Evolutionary conservation across 1,284 basidiomycete genomes (phyloP).

Genomic region (Pseudozyma sp.): DNA sequence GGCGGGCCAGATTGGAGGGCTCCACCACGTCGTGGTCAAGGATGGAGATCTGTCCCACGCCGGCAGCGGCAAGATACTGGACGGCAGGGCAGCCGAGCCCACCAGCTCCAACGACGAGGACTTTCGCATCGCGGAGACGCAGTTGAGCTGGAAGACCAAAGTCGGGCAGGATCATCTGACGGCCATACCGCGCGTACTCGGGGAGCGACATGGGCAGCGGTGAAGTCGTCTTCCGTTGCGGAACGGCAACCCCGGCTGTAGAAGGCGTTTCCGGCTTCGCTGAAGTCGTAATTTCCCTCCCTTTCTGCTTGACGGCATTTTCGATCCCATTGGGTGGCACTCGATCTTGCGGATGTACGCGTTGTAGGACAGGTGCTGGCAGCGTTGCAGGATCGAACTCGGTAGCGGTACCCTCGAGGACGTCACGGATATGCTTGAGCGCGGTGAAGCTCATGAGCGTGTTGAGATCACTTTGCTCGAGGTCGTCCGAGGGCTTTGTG

Average conservation of each 20-base stretch:
- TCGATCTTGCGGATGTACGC: too few relatives aligned
- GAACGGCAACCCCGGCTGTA: neutral
- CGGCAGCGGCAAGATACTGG: constrained; percentile 91
- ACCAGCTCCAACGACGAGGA: constrained; percentile 92
- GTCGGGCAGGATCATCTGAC: constrained; percentile 94
- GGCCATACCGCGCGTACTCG: constrained; percentile 91
- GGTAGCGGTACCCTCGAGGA: constrained; percentile 46
- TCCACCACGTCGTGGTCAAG: constrained; percentile 93
- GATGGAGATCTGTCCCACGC: constrained; percentile 86
- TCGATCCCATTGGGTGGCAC: neutral
- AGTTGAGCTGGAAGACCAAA: constrained; percentile 85
- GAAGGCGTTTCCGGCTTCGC: neutral
- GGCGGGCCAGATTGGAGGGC: constrained; percentile 90
- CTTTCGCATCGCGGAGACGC: constrained; percentile 79
- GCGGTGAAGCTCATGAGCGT: constrained; percentile 57
- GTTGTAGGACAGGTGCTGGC: constrained; percentile 10
- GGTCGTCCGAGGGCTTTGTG: constrained; percentile 13
- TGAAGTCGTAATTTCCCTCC: neutral
- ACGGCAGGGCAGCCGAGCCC: constrained; percentile 95
- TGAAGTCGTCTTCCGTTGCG: neutral
- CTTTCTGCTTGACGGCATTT: neutral
- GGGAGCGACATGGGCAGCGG: constrained; percentile 68
- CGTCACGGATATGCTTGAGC: constrained; percentile 61
- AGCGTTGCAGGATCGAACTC: constrained; percentile 55
- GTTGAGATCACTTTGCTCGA: constrained; percentile 33